A percentile compares a stretch with the other conserved stretches of the same genome.
Evolutionary conservation across 352 stramenopile species (phyloP).

Genomic region (Phytophthora ohioensis): DNA sequence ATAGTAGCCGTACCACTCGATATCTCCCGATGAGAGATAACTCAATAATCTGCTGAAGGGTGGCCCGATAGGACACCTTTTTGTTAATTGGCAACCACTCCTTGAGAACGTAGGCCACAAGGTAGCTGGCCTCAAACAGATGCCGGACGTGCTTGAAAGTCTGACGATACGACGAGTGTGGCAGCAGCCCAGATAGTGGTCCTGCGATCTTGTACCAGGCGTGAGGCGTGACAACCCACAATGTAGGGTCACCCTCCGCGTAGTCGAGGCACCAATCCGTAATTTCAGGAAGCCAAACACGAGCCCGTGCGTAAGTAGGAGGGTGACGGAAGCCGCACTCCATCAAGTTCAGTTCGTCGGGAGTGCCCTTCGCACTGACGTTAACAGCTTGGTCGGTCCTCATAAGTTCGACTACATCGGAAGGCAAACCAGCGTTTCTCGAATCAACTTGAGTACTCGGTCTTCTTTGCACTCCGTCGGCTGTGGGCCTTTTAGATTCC

Average conservation of each 20-base stretch:
- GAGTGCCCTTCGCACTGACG: conserved; percentile 56
- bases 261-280: conserved; percentile 91
- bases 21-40: conserved; percentile 77
- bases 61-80: conserved; percentile 85
- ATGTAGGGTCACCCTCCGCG: conserved; percentile 81
- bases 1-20: conserved; percentile 62
- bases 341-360: conserved; percentile 80
- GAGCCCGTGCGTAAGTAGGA: conserved; percentile 59
- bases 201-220: conserved; percentile 90
- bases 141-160: conserved; percentile 80
- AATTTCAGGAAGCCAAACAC: conserved; percentile 87
- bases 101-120: conserved; percentile 86
- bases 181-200: conserved; percentile 76
- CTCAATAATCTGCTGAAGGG: conserved; percentile 84
- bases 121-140: conserved; percentile 86
- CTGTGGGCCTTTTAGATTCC: conserved; percentile 19
- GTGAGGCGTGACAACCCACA: conserved; percentile 86
- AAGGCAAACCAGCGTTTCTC: conserved; percentile 44
- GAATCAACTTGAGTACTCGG: conserved; percentile 40
- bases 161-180: conserved; percentile 73
- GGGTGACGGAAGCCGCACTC: conserved; percentile 85
- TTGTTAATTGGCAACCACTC: conserved; percentile 90
- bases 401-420: conserved; percentile 81
- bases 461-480: conserved; percentile 32
- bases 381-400: conserved; percentile 65